Evolutionary conservation across 345 rosid genomes (phyloP), one percentile per base, ranked within the genome.

Genomic region (Moringa oleifera): DNA sequence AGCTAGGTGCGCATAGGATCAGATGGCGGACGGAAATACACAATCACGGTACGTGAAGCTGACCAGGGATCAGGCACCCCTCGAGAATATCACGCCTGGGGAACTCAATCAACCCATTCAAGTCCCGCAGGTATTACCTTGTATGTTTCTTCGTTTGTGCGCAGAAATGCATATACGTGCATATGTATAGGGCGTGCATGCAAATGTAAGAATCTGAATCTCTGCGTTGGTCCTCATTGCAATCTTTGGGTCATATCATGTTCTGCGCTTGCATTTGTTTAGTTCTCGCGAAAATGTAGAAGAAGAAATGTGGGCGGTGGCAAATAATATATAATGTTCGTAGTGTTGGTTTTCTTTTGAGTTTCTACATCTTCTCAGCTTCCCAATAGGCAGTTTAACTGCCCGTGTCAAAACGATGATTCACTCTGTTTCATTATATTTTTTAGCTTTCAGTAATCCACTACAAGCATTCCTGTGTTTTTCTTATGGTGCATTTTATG

Each of bases 21-120:
- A 70, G 64, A 91, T 88, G 95, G 88, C 81, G 37, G 89, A 84
- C 49, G 81, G 77, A 51, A 74, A 68, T 66, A 77, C 70, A 19
- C 79, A 78, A 36, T 83, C 94, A 41, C 80, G 80, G 53, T 89
- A 92, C 74, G 93, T 87, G 59, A 77, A 71, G 70, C 70, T 89
- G 67, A 81, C 81, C 47, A 85, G 71, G 60, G 96, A 85, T 50
- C 88, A 87, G 56, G 71, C 78, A 0, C 86, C 85, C 0, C 69
- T 71, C 0, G 85, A 87, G 64, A 91, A 89, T 51, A 81, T 89
- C 68, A 73, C 83, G 17, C 95, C 96, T 17, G 98, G 98, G 15
- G 96, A 92, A 75, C 96, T 92, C 74, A 89, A 92, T 71, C 96
- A 89, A 67, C 98, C 98, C n/a, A 67, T 92, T 37, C 71, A 84